Conservation (phyloP, 2,329 filamentous ascomycete species). For the Fusarium coicis region DNA sequence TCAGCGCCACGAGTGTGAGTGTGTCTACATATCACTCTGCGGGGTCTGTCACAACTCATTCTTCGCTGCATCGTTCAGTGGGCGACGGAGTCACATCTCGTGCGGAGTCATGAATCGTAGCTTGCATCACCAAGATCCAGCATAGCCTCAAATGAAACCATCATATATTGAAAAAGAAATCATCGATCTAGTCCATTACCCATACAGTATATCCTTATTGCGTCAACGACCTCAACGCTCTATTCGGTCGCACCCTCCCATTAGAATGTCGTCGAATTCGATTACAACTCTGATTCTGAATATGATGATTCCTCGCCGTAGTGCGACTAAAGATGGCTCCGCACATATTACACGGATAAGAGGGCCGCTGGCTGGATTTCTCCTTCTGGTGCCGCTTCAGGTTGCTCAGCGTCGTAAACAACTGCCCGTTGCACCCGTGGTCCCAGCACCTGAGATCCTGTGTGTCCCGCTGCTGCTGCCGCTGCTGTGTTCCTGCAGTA, state of each 20-base stretch:
- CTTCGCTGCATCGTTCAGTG: neutral
- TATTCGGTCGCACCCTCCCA: neutral
- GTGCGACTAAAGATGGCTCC: neutral
- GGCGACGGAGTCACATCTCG: neutral
- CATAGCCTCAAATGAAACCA: neutral
- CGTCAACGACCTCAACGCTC: neutral
- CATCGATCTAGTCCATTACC: neutral
- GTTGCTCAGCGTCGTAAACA: constrained; percentile 4
- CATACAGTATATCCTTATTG: neutral
- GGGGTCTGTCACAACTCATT: neutral
- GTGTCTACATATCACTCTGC: neutral
- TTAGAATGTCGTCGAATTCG: neutral
- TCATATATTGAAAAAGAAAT: neutral
- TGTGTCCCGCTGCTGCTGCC: neutral
- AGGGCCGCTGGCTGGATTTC: neutral
- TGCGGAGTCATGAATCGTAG: neutral
- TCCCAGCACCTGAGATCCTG: constrained; percentile 5
- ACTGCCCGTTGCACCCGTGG: constrained; percentile 2
- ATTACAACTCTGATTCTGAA: constrained; percentile 4
- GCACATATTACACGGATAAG: neutral
- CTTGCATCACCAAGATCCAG: neutral
- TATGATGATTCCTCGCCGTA: neutral
- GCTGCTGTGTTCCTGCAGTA: neutral
- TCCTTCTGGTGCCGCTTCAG: neutral
- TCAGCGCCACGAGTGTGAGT: neutral